These are phyloP conservation scores for Dacryopinax spathularia DNA, from an alignment of 768 basidiomycete species.

Conservation along the genomic window DNA sequence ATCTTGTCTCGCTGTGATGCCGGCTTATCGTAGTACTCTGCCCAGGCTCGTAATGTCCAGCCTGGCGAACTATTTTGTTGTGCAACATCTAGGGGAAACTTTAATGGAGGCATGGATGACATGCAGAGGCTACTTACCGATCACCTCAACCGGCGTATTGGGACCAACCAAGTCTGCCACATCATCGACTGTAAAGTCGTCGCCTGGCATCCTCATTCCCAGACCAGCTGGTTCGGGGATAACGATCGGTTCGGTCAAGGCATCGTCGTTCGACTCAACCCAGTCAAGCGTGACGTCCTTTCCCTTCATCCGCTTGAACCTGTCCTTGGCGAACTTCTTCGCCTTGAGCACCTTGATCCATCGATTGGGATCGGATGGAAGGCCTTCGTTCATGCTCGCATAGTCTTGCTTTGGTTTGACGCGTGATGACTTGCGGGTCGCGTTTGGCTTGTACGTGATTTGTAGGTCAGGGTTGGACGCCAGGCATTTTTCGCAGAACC, in stretches of 20 bases:
- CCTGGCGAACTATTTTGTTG: conserved; percentile 72
- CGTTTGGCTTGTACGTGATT: conserved; percentile 62
- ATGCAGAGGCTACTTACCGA: conserved; percentile 39
- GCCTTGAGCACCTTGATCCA: conserved; percentile 59
- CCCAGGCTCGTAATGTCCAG: conserved; percentile 88
- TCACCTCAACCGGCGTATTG: conserved; percentile 74
- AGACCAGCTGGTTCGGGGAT: conserved; percentile 65
- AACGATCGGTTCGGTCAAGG: conserved; percentile 71
- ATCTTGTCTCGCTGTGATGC: conserved; percentile 65
- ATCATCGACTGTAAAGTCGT: conserved; percentile 58
- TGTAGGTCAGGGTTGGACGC: conserved; percentile 42
- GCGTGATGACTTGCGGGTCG: conserved; percentile 59
- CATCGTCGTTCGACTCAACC: conserved; percentile 55
- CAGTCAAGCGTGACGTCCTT: conserved; percentile 54
- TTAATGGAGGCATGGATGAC: neutral
- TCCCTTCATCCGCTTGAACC: conserved; percentile 55
- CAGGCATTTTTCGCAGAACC: conserved; percentile 59
- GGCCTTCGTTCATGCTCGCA: conserved; percentile 53
- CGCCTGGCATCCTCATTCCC: conserved; percentile 75
- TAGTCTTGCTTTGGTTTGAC: conserved; percentile 53
- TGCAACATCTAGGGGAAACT: conserved; percentile 48
- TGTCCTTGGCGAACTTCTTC: conserved; percentile 46
- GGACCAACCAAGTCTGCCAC: conserved; percentile 69
- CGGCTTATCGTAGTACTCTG: conserved; percentile 63
- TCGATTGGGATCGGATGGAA: conserved; percentile 42